phyloP scores from a whole-genome alignment of 345 rosid genomes.

The Salix purpurea region DNA sequence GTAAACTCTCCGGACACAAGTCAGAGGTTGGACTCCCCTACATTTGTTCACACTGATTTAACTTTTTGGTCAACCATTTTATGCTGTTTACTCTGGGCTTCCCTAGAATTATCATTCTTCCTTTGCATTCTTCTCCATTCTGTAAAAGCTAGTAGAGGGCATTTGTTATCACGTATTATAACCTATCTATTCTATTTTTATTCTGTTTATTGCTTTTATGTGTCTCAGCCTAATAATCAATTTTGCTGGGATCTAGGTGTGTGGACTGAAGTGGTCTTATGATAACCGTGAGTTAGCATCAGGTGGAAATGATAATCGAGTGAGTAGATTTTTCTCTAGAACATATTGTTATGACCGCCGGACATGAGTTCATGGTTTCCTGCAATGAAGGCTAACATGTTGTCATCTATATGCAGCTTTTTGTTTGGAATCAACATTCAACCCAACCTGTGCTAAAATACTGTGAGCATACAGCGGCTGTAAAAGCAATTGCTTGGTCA shows the following conservation, averaged over 20 bases:
- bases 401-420: conserved; percentile 55
- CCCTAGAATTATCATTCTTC: neutral
- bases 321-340: conserved; percentile 24
- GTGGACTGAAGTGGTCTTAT: conserved; percentile 97
- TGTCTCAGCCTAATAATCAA: conserved; percentile 10
- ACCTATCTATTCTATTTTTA: conserved; percentile 1
- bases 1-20: conserved; percentile 91
- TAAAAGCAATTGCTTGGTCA: conserved; percentile 99
- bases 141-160: conserved; percentile 2
- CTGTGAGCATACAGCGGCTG: conserved; percentile 96
- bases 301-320: conserved; percentile 96
- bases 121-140: neutral
- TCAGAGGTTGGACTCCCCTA: conserved; percentile 61
- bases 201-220: neutral
- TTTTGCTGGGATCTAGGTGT: conserved; percentile 47
- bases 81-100: neutral
- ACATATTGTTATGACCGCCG: neutral
- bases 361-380: neutral
- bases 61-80: conserved; percentile 5
- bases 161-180: neutral
- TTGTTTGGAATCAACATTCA: conserved; percentile 97
- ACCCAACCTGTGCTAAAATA: conserved; percentile 84
- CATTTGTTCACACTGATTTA: conserved; percentile 2
- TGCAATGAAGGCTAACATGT: conserved; percentile 8
- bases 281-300: conserved; percentile 98